Base-by-base conservation (phyloP, 495 filamentous ascomycete genomes). In the Gamarada debralockiae region DNA sequence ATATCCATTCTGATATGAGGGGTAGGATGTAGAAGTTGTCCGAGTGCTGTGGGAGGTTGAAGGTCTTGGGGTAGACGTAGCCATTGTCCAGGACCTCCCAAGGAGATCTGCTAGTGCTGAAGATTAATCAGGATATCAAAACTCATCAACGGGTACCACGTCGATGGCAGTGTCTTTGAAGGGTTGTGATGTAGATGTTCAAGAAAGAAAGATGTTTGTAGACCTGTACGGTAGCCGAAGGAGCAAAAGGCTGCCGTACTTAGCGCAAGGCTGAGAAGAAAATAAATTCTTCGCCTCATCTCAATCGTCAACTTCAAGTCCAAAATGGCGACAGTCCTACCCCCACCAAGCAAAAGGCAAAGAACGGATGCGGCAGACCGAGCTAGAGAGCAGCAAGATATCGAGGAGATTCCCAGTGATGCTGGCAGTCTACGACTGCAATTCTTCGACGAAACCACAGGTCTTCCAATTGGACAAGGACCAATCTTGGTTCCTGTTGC, bases 301-400 rank as follows among this genome's bases (percentile, higher is more conserved):
- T 17, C 21, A 23, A 22, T 43, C 40, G 9, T 43, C 7, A 21
- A 15, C 5, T 18, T 40, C 9, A 15, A 4, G 20, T 43, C 18
- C 8, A 22, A n/a, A 6, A 98, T 99, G 95, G 83, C 95, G 33
- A 99, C 93, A 3, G 70, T 93, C 15, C 66, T 84, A 25, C 95
- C 95, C 14, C 95, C 92, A 18, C 95, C 93, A 36, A 90, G 85
- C 46, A 99, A 97, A 71, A 83, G 91, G 42, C 89, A 95, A 60
- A 86, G 85, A 69, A 80, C 82, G 34, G 91, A 85, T 39, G 78
- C 78, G 43, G 76, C 85, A 18, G 87, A 92, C 56, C 84, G 82
- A 64, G 79, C 86, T 14, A 70, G 77, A 52, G 74, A 82, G 40
- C 90, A 96, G 57, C 85, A 95, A 67, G 83, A 92, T 68, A 78